phyloP scores from a whole-genome alignment of 805 yeast genomes.

The Wickerhamomyces pijperi region DNA sequence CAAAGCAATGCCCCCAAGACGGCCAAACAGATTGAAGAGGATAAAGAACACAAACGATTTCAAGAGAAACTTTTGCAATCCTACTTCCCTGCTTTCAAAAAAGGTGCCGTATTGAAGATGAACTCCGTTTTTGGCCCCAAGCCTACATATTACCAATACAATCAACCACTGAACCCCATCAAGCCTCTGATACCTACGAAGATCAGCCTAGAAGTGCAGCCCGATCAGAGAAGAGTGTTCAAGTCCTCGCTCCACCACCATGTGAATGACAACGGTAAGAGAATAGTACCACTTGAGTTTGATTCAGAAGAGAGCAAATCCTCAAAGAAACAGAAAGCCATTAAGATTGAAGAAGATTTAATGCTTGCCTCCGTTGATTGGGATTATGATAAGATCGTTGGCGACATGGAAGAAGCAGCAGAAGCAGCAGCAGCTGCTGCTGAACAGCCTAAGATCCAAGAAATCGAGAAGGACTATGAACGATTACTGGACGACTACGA shows the following conservation, averaged over 20 bases:
- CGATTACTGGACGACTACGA: slow-evolving; percentile 32
- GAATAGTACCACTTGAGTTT: slow-evolving; percentile 8
- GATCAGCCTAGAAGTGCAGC: slow-evolving; percentile 46
- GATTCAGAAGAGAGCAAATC: slow-evolving; percentile 7
- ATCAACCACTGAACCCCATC: slow-evolving; percentile 25
- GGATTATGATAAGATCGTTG: slow-evolving; percentile 57
- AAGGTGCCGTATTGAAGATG: slow-evolving; percentile 46
- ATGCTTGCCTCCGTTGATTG: slow-evolving; percentile 66
- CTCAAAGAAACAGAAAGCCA: slow-evolving; percentile 7
- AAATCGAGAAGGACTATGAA: slow-evolving; percentile 4
- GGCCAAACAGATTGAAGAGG: slow-evolving; percentile 4
- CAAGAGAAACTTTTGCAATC: slow-evolving; percentile 27
- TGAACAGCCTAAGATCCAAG: background rate
- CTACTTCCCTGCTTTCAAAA: slow-evolving; percentile 55
- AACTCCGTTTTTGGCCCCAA: slow-evolving; percentile 56
- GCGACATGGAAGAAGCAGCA: slow-evolving; percentile 22
- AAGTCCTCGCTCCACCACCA: slow-evolving; percentile 20
- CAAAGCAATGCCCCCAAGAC: background rate
- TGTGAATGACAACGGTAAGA: slow-evolving; percentile 6
- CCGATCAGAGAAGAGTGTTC: slow-evolving; percentile 48
- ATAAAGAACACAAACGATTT: slow-evolving; percentile 7
- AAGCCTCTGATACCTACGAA: slow-evolving; percentile 43
- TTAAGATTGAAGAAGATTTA: slow-evolving; percentile 34
- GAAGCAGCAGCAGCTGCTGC: no score
- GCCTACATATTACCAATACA: slow-evolving; percentile 42